Percentiles rank a stretch among this genome's conserved stretches.
Evolutionary conservation across 2,329 filamentous ascomycete species (phyloP).

Genomic region (Alternaria consortialis): DNA sequence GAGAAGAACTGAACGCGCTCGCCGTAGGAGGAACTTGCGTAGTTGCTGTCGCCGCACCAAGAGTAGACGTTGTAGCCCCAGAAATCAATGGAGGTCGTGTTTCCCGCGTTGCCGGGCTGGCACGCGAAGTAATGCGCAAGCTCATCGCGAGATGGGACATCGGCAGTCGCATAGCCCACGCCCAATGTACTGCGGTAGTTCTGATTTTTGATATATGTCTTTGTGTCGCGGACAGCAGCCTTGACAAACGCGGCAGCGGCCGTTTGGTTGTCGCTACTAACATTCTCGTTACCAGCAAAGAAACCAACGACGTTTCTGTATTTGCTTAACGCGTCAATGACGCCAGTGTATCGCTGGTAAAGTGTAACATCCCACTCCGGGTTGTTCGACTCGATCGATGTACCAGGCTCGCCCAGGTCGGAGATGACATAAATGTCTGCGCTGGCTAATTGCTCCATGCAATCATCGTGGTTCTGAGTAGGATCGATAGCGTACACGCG

Average conservation of each 20-base stretch:
- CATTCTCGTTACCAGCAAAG: slow-evolving; percentile 98
- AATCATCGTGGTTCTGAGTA: slow-evolving; percentile 76
- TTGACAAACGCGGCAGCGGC: slow-evolving; percentile 92
- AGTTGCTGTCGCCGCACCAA: slow-evolving; percentile 90
- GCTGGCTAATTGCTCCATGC: slow-evolving; percentile 83
- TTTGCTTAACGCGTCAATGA: slow-evolving; percentile 80
- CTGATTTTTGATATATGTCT: slow-evolving; percentile 85
- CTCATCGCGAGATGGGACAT: slow-evolving; percentile 82
- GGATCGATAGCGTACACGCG: slow-evolving; percentile 95
- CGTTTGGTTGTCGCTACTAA: slow-evolving; percentile 87
- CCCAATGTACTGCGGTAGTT: slow-evolving; percentile 76
- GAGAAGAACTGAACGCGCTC: slow-evolving; percentile 84
- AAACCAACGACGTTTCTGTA: slow-evolving; percentile 96
- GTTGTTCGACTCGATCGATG: slow-evolving; percentile 83
- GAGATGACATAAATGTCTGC: slow-evolving; percentile 95
- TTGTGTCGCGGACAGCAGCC: slow-evolving; percentile 94
- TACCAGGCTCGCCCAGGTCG: slow-evolving; percentile 67
- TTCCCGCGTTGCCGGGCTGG: slow-evolving; percentile 59
- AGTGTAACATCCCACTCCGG: slow-evolving; percentile 82
- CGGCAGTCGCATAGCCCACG: slow-evolving; percentile 95
- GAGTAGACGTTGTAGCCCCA: slow-evolving; percentile 99
- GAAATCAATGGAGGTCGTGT: slow-evolving; percentile 79
- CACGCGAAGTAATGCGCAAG: slow-evolving; percentile 97
- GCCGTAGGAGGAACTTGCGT: slow-evolving; percentile 78
- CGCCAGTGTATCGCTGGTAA: slow-evolving; percentile 80